These are phyloP conservation scores for Acer negundo DNA, from an alignment of 345 rosid species.

Conservation along the genomic window DNA sequence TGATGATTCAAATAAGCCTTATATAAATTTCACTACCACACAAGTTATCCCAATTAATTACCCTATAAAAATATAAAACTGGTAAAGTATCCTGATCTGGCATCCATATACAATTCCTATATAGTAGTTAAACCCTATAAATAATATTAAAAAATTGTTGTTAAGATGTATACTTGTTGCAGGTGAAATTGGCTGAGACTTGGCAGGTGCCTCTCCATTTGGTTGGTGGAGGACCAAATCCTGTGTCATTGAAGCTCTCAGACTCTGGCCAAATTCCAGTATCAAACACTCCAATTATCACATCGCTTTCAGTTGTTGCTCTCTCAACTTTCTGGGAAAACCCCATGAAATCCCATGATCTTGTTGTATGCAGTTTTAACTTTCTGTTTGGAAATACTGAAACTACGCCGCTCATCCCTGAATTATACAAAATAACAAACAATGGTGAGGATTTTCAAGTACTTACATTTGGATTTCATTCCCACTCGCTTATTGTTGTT, in stretches of 20 bases:
- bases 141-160: neutral
- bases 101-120: too few relatives aligned
- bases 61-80: too few relatives aligned
- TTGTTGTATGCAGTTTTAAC: conserved; percentile 25
- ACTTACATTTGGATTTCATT: neutral
- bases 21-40: too few relatives aligned
- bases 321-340: neutral
- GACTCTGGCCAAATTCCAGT: conserved; percentile 33
- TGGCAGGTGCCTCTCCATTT: conserved; percentile 31
- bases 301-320: conserved; percentile 4
- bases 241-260: conserved; percentile 30
- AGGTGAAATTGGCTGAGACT: conserved; percentile 25
- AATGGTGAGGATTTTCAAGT: neutral
- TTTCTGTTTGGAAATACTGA: conserved; percentile 30
- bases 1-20: too few relatives aligned
- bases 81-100: too few relatives aligned
- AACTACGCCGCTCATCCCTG: conserved; percentile 25
- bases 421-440: neutral
- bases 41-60: too few relatives aligned
- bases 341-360: conserved; percentile 32
- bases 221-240: conserved; percentile 29
- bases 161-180: conserved; percentile 24
- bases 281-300: conserved; percentile 17
- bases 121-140: too few relatives aligned
- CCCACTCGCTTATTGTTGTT: neutral